These are phyloP conservation scores for Funneliformis caledonium DNA, from an alignment of 371 early-diverging fungal genomes.

Conservation along the genomic window DNA sequence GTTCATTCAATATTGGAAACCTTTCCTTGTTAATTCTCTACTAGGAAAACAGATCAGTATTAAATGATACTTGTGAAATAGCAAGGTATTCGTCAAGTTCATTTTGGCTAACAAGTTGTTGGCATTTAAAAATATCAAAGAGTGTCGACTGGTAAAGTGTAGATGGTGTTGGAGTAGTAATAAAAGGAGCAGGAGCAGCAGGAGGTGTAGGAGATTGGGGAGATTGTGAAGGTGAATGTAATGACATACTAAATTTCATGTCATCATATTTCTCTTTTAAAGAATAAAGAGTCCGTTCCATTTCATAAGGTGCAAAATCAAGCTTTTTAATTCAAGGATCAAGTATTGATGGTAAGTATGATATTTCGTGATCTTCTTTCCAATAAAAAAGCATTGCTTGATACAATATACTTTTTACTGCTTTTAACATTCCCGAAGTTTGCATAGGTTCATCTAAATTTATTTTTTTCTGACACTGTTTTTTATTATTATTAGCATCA, in stretches of 20 bases:
- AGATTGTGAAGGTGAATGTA: too few relatives aligned
- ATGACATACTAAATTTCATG: background rate
- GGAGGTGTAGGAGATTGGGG: too few relatives aligned
- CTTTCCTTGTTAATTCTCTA: background rate
- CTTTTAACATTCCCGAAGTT: background rate
- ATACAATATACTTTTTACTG: background rate
- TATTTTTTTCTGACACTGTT: background rate
- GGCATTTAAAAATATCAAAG: background rate
- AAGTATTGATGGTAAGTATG: background rate
- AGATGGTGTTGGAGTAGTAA: background rate
- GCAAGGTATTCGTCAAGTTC: background rate
- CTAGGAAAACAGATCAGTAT: background rate
- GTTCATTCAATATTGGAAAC: background rate
- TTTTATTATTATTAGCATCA: background rate
- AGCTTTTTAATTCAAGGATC: background rate
- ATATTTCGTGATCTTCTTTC: background rate
- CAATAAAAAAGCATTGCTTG: constrained; percentile 2
- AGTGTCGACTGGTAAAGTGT: background rate
- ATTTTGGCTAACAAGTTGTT: background rate
- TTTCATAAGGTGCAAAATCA: background rate
- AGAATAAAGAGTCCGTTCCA: background rate
- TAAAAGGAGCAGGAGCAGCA: background rate
- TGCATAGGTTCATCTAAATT: background rate
- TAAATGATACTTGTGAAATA: background rate
- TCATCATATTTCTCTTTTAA: background rate